Evolutionary conservation across 305 asterid genomes (phyloP), one percentile per base, ranked within the genome.

Genomic region (Fraxinus angustifolia): DNA sequence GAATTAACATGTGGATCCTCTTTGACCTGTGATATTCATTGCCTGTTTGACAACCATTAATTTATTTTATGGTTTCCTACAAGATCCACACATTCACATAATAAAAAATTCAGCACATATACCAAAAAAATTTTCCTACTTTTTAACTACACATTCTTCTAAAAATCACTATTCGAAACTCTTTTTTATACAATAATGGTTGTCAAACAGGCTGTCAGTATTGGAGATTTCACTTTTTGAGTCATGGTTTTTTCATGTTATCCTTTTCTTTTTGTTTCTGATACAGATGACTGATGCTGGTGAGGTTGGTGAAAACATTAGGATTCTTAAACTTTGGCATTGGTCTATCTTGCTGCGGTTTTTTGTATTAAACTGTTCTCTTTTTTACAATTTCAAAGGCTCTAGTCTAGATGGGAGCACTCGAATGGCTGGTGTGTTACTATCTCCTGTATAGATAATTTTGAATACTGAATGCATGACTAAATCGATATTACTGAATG

Each of bases 281-380:
- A 70, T 19, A 74, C 92, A 91, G 99, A 93, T 95, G 99, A 93
- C 97, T 14, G 92, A 90, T 90, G 99, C 97, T 83, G 95, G 91
- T 35, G n/a, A 65, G 72, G 34, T 65, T 65, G 16, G 16, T 8
- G 33, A 28, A 28, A 19, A 60, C 12, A 8, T 3, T 58, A 58
- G 68, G 30, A 58, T 7, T 58, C 30, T 58, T 19, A 19, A 10
- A 58, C 26, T 50, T 58, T 58, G 72, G 35, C 16, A 2, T 8
- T 26, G 35, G 72, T 65, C 72, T 26, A 23, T 26, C 34, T 10
- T 62, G 72, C 72, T 8, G 34, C 34, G 7, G 34, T 60, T 60
- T 60, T 21, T 60, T 21, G 30, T 60, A 8, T 65, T 23, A 11
- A 65, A 65, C 33, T 65, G 34, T 65, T 23, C 30, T 8, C n/a